Conservation (phyloP, 2,329 filamentous ascomycete species). For the Grosmannia huntii region DNA sequence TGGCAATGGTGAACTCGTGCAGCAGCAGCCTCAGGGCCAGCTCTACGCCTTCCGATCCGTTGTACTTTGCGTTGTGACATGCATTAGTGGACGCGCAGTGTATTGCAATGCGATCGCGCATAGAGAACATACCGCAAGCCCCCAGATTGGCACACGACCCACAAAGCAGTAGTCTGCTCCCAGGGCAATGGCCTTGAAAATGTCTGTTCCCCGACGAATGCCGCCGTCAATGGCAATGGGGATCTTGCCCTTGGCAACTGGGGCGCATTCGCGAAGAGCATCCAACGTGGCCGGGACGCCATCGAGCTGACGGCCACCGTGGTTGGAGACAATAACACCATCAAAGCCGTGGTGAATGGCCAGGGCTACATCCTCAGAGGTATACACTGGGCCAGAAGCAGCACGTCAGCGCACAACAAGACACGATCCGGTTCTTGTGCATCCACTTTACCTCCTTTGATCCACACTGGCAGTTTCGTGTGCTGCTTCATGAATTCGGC, state of each 20-base stretch:
- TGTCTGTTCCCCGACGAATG: conserved; percentile 33
- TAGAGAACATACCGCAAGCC: conserved; percentile 16
- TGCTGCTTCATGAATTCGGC: conserved; percentile 33
- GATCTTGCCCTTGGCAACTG: conserved; percentile 31
- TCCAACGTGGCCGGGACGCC: conserved; percentile 31
- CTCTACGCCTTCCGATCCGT: conserved; percentile 76
- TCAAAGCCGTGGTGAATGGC: conserved; percentile 7
- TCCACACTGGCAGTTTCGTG: conserved; percentile 35
- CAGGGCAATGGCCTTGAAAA: conserved; percentile 38
- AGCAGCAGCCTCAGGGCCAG: conserved; percentile 82
- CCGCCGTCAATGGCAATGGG: conserved; percentile 34
- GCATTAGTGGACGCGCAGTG: not conserved
- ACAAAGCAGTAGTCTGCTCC: conserved; percentile 35
- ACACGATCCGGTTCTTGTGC: not conserved
- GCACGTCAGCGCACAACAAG: not conserved
- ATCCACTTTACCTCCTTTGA: conserved; percentile 23
- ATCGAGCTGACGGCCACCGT: conserved; percentile 34
- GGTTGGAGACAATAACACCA: conserved; percentile 29
- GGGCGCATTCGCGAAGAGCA: conserved; percentile 28
- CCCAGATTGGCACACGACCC: conserved; percentile 36
- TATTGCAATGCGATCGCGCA: not conserved
- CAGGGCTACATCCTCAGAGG: conserved; percentile 12
- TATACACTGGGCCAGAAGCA: conserved; percentile 11
- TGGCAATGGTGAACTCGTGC: conserved; percentile 90
- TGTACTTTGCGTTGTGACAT: not conserved